phyloP scores from a whole-genome alignment of 306 rosid species.

The Begonia masoniana region DNA sequence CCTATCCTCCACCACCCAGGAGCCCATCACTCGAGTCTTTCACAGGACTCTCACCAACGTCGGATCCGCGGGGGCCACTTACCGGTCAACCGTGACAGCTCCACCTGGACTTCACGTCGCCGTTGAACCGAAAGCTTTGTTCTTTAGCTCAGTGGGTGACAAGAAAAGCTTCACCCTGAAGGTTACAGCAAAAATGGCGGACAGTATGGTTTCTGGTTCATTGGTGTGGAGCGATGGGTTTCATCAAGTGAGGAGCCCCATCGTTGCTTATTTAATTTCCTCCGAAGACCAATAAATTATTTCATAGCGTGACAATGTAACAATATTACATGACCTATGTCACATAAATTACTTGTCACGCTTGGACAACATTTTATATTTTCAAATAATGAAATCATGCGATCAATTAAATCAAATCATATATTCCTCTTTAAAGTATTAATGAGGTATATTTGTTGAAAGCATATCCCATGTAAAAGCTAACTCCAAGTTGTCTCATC shows the following conservation, averaged over 20 bases:
- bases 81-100: conserved; percentile 16
- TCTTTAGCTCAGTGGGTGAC: conserved; percentile 20
- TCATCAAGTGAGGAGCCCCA: conserved; percentile 21
- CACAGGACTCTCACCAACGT: conserved; percentile 38
- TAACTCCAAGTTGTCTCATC: no score
- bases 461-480: no score
- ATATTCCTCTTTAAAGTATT: no score
- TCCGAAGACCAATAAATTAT: not conserved
- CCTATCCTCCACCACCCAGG: not conserved
- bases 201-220: conserved; percentile 6
- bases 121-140: conserved; percentile 19
- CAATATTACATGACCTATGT: no score
- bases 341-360: no score
- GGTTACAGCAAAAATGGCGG: not conserved
- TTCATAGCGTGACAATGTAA: no score
- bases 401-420: no score
- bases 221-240: conserved; percentile 17
- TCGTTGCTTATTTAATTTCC: conserved; percentile 7
- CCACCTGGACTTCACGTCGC: conserved; percentile 15
- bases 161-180: conserved; percentile 14
- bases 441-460: no score
- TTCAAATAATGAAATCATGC: no score
- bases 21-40: conserved; percentile 12
- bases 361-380: no score
- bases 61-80: conserved; percentile 19